phyloP scores from a whole-genome alignment of 148 eudicot species.

The Spergularia marina region DNA sequence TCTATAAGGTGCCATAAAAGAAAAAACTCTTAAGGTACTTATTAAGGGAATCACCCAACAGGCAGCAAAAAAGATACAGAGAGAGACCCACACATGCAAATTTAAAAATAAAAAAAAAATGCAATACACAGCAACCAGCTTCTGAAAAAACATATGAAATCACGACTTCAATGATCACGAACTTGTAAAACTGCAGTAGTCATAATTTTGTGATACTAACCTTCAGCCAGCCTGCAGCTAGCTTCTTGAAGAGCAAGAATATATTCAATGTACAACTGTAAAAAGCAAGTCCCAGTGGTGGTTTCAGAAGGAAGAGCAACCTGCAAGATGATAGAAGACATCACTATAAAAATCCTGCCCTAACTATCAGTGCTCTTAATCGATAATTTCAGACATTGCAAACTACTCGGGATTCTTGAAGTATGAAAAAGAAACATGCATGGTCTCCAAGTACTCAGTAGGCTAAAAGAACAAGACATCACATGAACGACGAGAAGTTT shows the following conservation, averaged over 20 bases:
- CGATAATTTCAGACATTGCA: not conserved
- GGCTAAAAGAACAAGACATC: not conserved
- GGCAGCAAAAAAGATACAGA: too few species aligned
- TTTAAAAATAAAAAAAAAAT: not conserved
- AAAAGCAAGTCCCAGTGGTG: constrained; percentile 73
- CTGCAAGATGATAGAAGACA: constrained; percentile 38
- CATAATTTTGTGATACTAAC: constrained; percentile 40
- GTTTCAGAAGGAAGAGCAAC: constrained; percentile 92
- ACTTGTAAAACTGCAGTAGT: not conserved
- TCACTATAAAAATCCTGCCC: not conserved
- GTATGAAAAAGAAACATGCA: not conserved
- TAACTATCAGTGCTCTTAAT: not conserved
- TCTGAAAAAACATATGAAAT: not conserved
- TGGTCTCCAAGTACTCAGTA: not conserved
- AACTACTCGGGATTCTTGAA: not conserved
- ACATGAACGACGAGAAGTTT: not conserved
- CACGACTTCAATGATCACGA: not conserved
- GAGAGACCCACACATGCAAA: not conserved
- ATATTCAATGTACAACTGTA: constrained; percentile 86
- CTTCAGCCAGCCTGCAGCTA: constrained; percentile 58
- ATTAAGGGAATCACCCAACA: too few species aligned
- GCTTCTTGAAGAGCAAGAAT: constrained; percentile 87
- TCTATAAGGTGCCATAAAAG: too few species aligned
- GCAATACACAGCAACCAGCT: not conserved
- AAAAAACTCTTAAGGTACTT: too few species aligned